Evolutionary conservation across 257 asterid species (phyloP), one percentile per base, ranked within the genome.

Genomic region (Mitragyna speciosa): DNA sequence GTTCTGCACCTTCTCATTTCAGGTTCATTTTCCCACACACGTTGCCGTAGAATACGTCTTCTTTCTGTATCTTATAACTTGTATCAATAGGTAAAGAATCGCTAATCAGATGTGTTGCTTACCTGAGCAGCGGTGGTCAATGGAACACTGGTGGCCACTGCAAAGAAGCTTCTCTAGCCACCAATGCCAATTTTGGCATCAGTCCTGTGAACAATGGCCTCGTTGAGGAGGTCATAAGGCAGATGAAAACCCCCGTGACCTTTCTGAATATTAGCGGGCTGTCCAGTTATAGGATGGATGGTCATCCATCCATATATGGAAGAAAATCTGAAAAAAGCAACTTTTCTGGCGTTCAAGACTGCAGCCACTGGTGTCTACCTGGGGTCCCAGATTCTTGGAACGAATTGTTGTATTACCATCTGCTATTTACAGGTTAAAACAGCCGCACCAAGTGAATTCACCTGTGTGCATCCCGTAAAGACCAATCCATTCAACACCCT

Each of bases 361-460:
- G 99, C 86, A 96, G 99, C 91, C 99, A 96, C 79, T 96, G 99
- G 98, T 96, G 98, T 84, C 97, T 96, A 45, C 99, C 98, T 19
- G 97, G 98, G 48, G 99, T 96, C 49, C 97, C 97, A 6, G 97
- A 96, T 89, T 85, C 84, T 33, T 96, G 99, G 99, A 96, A 96
- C 36, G 88, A 94, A 75, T 83, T 96, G 75, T 79, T 92, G 84
- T 94, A 87, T 82, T 85, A 82, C 80, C 83, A 91, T 84, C 81
- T 92, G 71, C 86, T 64, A 56, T 76, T 54, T n/a, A 52, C 41
- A 2, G 48, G 77, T 52, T 41, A 48, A 71, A 73, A 61, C 31
- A 69, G 80, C 67, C 58, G n/a, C 39, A 5, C 56, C 5, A 36
- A 10, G 49, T 74, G 73, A 84, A 52, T 7, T 56, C n/a, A 39